These are phyloP conservation scores for Psilocybe mexicana DNA, from an alignment of 1,284 basidiomycete genomes.

Conservation along the genomic window DNA sequence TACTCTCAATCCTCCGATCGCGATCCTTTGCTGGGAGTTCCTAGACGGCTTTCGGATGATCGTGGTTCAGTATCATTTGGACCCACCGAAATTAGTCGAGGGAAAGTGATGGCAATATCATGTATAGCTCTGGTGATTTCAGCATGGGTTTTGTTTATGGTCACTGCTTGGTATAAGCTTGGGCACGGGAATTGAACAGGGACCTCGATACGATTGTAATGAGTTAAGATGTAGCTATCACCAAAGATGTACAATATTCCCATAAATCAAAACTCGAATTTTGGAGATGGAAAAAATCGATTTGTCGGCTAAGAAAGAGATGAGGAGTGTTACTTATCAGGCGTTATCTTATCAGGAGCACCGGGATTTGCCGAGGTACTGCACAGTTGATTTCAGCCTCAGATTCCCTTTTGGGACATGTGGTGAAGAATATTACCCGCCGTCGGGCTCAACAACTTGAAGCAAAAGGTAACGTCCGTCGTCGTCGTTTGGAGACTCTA, in stretches of 20 bases:
- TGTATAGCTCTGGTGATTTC: constrained; percentile 47
- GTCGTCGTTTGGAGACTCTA: constrained; percentile 4
- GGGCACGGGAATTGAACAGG: constrained; percentile 28
- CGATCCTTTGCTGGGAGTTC: constrained; percentile 15
- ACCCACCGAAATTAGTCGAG: constrained; percentile 41
- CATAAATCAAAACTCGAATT: no score
- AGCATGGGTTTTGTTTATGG: constrained; percentile 71
- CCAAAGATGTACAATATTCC: background rate
- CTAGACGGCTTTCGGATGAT: constrained; percentile 13
- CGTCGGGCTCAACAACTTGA: constrained; percentile 35
- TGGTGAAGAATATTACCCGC: constrained; percentile 26
- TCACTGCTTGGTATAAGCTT: constrained; percentile 58
- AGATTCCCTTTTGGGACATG: constrained; percentile 16
- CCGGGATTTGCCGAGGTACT: constrained; percentile 29
- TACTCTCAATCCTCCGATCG: constrained; percentile 1
- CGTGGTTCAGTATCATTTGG: background rate
- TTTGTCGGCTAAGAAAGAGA: no score
- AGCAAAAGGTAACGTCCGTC: constrained; percentile 35
- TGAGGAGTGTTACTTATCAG: no score
- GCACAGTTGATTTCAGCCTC: constrained; percentile 32
- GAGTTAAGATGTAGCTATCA: no score
- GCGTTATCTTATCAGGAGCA: background rate
- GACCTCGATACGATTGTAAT: background rate
- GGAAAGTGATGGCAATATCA: constrained; percentile 48
- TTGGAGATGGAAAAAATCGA: no score